These are phyloP conservation scores for Phytophthora foliorum DNA, from an alignment of 352 stramenopile species.

Conservation along the genomic window DNA sequence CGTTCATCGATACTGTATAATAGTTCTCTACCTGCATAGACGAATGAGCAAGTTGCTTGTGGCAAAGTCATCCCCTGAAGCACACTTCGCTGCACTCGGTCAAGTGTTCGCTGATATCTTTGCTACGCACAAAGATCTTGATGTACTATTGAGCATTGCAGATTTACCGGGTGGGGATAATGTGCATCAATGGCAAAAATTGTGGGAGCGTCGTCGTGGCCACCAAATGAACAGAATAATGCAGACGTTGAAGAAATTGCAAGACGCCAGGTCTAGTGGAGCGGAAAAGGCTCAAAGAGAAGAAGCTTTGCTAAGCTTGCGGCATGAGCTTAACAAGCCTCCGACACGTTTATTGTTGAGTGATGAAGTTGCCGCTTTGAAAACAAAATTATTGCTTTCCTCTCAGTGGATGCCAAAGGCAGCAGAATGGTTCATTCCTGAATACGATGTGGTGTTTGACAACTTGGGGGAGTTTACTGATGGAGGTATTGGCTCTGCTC, in stretches of 20 bases:
- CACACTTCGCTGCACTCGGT: background rate
- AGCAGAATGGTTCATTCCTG: background rate
- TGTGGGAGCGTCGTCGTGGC: background rate
- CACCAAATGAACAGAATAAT: background rate
- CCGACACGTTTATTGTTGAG: background rate
- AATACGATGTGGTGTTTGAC: background rate
- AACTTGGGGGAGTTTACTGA: background rate
- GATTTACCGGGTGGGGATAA: background rate
- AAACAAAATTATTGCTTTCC: background rate
- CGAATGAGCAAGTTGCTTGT: background rate
- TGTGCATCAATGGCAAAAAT: background rate
- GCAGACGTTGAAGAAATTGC: background rate
- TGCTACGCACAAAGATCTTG: background rate
- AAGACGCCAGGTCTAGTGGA: background rate
- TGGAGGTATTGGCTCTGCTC: background rate
- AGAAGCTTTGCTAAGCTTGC: background rate
- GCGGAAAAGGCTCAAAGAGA: background rate
- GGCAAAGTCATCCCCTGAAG: background rate
- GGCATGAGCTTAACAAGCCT: background rate
- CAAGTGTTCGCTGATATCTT: conserved; percentile 5
- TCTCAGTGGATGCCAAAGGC: background rate
- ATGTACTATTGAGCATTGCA: background rate
- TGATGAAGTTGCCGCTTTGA: background rate
- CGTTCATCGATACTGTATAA: background rate
- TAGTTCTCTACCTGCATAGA: background rate